These are phyloP conservation scores for Rhodamnia argentea DNA, from an alignment of 345 rosid genomes.

Conservation along the genomic window DNA sequence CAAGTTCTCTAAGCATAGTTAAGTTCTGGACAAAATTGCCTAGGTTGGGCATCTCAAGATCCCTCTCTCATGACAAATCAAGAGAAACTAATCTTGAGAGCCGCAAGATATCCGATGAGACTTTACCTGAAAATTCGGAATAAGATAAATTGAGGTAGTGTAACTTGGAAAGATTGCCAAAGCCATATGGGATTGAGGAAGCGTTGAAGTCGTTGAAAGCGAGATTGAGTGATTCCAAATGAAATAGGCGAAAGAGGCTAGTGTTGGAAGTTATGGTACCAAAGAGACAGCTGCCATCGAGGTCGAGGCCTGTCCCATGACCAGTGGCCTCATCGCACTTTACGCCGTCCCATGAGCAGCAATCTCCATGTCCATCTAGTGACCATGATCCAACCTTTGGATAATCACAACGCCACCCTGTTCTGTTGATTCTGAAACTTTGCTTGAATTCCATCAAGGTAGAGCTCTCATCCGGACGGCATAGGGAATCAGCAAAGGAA, in stretches of 20 bases:
- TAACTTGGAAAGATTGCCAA: not conserved
- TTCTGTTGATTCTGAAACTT: too few relatives aligned
- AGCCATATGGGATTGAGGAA: not conserved
- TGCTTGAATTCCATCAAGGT: too few relatives aligned
- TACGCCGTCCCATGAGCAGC: not conserved
- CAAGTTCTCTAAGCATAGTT: not conserved
- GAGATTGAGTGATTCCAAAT: not conserved
- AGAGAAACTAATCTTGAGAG: not conserved
- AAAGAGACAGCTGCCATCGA: not conserved
- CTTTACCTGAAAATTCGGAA: not conserved
- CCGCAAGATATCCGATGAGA: not conserved
- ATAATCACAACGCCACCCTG: not conserved
- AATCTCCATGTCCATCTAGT: not conserved
- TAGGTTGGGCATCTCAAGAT: not conserved
- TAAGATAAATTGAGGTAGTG: not conserved
- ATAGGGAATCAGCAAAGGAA: too few relatives aligned
- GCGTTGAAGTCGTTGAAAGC: not conserved
- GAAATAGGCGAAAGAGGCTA: not conserved
- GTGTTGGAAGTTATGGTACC: not conserved
- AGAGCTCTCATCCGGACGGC: too few relatives aligned
- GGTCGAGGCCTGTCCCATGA: not conserved
- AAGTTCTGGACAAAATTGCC: not conserved
- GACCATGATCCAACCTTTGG: not conserved
- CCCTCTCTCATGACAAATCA: not conserved
- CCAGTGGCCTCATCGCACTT: not conserved